These are phyloP conservation scores for Ceratocystiopsis sp. DNA, from an alignment of 2,329 filamentous ascomycete genomes.

Conservation along the genomic window DNA sequence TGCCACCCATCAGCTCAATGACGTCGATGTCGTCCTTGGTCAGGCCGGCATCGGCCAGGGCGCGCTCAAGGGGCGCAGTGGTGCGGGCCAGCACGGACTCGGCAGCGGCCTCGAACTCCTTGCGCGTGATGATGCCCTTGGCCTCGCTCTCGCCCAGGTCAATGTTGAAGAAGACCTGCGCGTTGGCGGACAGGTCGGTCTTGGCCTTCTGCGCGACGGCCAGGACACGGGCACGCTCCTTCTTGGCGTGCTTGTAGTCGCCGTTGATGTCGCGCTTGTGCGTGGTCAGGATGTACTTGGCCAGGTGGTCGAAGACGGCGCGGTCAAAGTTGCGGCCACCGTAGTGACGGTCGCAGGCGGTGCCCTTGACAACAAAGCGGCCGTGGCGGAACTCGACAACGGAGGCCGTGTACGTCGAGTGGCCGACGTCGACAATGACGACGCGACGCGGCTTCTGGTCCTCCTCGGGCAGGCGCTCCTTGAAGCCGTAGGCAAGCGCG, in stretches of 20 bases:
- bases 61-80: conserved; percentile 67
- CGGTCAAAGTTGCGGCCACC: conserved; percentile 96
- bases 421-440: conserved; percentile 83
- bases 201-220: conserved; percentile 92
- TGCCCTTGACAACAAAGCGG: conserved; percentile 84
- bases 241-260: conserved; percentile 79
- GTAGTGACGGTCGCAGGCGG: conserved; percentile 86
- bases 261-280: conserved; percentile 78
- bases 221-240: conserved; percentile 73
- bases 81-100: conserved; percentile 64
- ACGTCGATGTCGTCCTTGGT: conserved; percentile 82
- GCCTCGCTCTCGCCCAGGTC: conserved; percentile 63
- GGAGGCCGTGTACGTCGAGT: conserved; percentile 89
- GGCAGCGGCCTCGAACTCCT: conserved; percentile 84
- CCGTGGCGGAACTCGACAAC: conserved; percentile 96
- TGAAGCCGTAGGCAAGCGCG: conserved; percentile 93
- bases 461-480: conserved; percentile 71
- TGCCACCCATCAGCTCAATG: conserved; percentile 87
- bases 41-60: conserved; percentile 83
- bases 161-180: conserved; percentile 81
- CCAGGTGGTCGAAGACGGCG: conserved; percentile 85
- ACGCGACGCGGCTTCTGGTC: conserved; percentile 90
- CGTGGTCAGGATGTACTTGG: conserved; percentile 90
- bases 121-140: conserved; percentile 83
- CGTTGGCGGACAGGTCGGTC: conserved; percentile 95